Evolutionary conservation across 768 basidiomycete species (phyloP).

Genomic region (Phanerochaete carnosa): DNA sequence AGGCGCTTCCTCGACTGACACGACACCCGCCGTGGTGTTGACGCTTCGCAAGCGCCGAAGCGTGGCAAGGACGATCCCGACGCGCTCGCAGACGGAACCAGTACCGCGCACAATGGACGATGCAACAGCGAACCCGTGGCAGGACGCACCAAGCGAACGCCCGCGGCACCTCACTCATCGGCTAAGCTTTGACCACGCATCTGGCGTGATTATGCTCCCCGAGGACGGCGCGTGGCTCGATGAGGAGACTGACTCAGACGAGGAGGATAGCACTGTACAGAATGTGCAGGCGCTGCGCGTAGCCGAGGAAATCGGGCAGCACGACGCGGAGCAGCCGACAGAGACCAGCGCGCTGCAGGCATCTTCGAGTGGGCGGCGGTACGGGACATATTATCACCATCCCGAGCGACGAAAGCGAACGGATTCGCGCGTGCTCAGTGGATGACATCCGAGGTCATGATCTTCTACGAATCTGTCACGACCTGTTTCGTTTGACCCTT

Average conservation of each 20-base stretch:
- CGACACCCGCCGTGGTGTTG: slow-evolving; percentile 71
- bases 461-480: background rate
- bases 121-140: slow-evolving; percentile 57
- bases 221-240: slow-evolving; percentile 66
- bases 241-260: slow-evolving; percentile 47
- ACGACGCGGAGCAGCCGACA: slow-evolving; percentile 35
- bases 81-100: background rate
- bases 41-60: slow-evolving; percentile 75
- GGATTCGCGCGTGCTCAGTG: background rate
- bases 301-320: slow-evolving; percentile 36
- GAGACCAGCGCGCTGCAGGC: slow-evolving; percentile 11
- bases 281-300: background rate
- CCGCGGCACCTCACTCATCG: slow-evolving; percentile 45
- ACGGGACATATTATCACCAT: slow-evolving; percentile 84
- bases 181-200: slow-evolving; percentile 80
- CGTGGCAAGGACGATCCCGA: slow-evolving; percentile 33
- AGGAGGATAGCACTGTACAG: slow-evolving; percentile 24
- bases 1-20: slow-evolving; percentile 36
- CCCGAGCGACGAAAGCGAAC: slow-evolving; percentile 58
- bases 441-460: background rate
- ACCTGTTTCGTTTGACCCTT: background rate
- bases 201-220: slow-evolving; percentile 86
- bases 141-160: slow-evolving; percentile 39
- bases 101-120: slow-evolving; percentile 11
- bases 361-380: slow-evolving; percentile 41